phyloP scores from a whole-genome alignment of 257 asterid species.

The Eucommia ulmoides region DNA sequence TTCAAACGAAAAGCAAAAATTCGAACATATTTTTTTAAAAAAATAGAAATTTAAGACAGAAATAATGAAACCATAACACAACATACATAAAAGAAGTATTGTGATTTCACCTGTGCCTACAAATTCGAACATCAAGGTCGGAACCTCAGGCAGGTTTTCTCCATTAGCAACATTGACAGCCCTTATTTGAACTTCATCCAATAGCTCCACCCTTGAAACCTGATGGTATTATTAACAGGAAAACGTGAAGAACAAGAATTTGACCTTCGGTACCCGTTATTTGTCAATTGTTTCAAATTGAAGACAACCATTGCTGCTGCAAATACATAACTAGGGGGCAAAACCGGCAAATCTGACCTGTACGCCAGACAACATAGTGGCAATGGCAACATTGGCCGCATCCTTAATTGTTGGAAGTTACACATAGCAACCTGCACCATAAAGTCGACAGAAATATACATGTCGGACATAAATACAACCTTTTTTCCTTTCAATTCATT shows the following conservation, averaged over 20 bases:
- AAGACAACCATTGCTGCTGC: too few relatives aligned
- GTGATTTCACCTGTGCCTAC: slow-evolving; percentile 80
- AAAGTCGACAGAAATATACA: too few relatives aligned
- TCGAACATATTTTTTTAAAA: too few relatives aligned
- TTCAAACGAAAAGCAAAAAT: too few relatives aligned
- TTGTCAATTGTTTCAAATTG: too few relatives aligned
- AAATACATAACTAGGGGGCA: too few relatives aligned
- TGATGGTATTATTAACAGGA: slow-evolving; percentile 13
- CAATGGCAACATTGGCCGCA: slow-evolving; percentile 98
- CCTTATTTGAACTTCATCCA: slow-evolving; percentile 92
- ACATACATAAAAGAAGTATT: not conserved
- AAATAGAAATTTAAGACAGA: too few relatives aligned
- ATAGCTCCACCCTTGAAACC: slow-evolving; percentile 96
- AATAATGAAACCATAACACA: too few relatives aligned
- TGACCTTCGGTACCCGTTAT: too few relatives aligned
- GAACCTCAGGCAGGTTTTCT: slow-evolving; percentile 78
- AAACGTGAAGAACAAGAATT: too few relatives aligned
- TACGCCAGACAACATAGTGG: slow-evolving; percentile 82
- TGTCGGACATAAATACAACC: too few relatives aligned
- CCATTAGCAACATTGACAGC: slow-evolving; percentile 89
- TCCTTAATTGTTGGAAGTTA: slow-evolving; percentile 85
- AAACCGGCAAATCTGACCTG: slow-evolving; percentile 67
- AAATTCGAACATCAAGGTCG: slow-evolving; percentile 95
- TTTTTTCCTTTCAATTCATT: too few relatives aligned
- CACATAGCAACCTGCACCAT: slow-evolving; percentile 84